These are phyloP conservation scores for Paramecium sonneborni DNA, from an alignment of 73 alveolate species.

Conservation along the genomic window DNA sequence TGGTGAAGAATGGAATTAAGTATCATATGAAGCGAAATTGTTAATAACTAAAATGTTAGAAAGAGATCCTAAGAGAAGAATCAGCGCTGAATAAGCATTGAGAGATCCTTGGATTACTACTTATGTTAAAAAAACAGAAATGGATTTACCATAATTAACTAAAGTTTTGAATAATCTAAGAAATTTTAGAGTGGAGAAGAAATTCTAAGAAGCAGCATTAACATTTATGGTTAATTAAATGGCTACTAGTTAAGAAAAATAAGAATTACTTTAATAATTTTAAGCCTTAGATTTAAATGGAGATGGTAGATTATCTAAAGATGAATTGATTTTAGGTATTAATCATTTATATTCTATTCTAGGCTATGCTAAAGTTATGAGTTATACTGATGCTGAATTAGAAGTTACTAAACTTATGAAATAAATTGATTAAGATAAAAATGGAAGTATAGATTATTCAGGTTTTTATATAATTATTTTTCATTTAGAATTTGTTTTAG, in stretches of 20 bases:
- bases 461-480: not conserved
- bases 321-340: slow-evolving; percentile 70
- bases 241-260: slow-evolving; percentile 72
- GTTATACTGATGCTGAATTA: slow-evolving; percentile 51
- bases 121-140: not conserved
- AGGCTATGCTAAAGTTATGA: slow-evolving; percentile 61
- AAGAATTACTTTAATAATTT: slow-evolving; percentile 72
- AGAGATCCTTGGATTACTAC: slow-evolving; percentile 76
- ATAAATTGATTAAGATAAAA: slow-evolving; percentile 59
- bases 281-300: slow-evolving; percentile 70
- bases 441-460: slow-evolving; percentile 71
- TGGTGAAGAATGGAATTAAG: slow-evolving; percentile 73
- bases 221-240: slow-evolving; percentile 75
- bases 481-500: slow-evolving; percentile 63
- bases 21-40: slow-evolving; percentile 88
- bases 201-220: slow-evolving; percentile 77
- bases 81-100: slow-evolving; percentile 78
- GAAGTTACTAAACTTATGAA: slow-evolving; percentile 70
- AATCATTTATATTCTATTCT: not conserved
- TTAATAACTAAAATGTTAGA: slow-evolving; percentile 59
- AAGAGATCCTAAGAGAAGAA: slow-evolving; percentile 70
- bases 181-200: slow-evolving; percentile 70
- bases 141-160: slow-evolving; percentile 32
- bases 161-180: slow-evolving; percentile 72
- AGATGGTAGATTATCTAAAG: slow-evolving; percentile 77